These are phyloP conservation scores for Zychaea mexicana DNA, from an alignment of 371 early-diverging fungal species.

Conservation along the genomic window DNA sequence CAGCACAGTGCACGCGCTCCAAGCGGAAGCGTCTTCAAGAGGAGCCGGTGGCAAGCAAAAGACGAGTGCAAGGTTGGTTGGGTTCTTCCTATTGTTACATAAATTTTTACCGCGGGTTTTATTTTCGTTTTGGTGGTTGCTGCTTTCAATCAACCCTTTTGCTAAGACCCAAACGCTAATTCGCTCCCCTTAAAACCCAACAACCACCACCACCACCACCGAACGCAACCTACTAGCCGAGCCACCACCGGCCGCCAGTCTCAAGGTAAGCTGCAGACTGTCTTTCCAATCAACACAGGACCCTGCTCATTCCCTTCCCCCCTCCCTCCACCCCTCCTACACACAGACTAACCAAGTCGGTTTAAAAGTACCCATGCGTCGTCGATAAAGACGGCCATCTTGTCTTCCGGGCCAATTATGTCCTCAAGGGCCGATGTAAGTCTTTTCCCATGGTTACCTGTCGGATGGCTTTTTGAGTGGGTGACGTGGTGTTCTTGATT, in stretches of 20 bases:
- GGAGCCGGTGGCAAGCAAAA: background rate
- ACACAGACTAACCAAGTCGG: too few relatives aligned
- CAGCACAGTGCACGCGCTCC: slow-evolving; percentile 10
- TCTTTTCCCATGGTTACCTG: background rate
- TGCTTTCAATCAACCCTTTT: too few relatives aligned
- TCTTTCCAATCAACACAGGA: background rate
- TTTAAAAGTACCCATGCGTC: slow-evolving; percentile 4
- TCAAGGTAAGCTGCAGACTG: background rate
- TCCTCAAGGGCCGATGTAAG: slow-evolving; percentile 77
- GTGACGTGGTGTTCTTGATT: background rate
- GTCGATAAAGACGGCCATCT: slow-evolving; percentile 92
- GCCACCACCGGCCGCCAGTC: background rate
- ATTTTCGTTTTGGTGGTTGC: too few relatives aligned
- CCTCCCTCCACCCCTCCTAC: too few relatives aligned
- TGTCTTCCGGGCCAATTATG: slow-evolving; percentile 73
- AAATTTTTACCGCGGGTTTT: too few relatives aligned
- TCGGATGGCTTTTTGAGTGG: background rate
- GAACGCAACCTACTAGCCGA: too few relatives aligned
- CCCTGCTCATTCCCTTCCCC: too few relatives aligned
- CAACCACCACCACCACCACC: too few relatives aligned
- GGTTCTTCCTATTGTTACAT: too few relatives aligned
- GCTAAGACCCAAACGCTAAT: too few relatives aligned
- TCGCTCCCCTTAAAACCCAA: background rate
- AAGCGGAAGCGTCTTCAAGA: background rate
- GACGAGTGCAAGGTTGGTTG: background rate